phyloP scores from a whole-genome alignment of 176 grass and related monocot species.

The Lolium multiflorum region DNA sequence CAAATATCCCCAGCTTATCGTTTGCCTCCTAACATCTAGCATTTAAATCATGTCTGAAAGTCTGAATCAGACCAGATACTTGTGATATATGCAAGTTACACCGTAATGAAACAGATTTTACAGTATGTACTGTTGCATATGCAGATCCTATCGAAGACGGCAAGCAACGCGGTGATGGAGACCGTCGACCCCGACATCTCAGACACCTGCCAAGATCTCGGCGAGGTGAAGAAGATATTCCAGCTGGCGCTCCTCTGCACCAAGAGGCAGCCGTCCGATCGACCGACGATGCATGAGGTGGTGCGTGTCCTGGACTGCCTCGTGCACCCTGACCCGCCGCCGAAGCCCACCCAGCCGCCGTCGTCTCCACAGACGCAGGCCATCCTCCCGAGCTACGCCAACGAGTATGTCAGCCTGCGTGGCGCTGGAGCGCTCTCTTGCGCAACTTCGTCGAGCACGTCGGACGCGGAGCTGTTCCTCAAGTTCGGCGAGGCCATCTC shows the following conservation, averaged over 20 bases:
- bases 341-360: constrained; percentile 39
- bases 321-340: constrained; percentile 47
- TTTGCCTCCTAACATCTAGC: neutral
- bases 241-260: constrained; percentile 91
- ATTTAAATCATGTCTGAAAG: neutral
- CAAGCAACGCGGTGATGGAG: constrained; percentile 88
- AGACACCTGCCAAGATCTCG: constrained; percentile 76
- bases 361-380: neutral
- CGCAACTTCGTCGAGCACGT: constrained; percentile 64
- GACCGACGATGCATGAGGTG: constrained; percentile 97
- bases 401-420: constrained; percentile 83
- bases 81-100: neutral
- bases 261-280: constrained; percentile 77
- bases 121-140: neutral
- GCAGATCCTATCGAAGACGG: constrained; percentile 88
- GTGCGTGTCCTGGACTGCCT: constrained; percentile 84
- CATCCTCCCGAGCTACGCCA: constrained; percentile 66
- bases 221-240: constrained; percentile 88
- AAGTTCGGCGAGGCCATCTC: constrained; percentile 96
- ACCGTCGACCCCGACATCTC: constrained; percentile 73
- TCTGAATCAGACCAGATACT: neutral
- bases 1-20: neutral
- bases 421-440: constrained; percentile 57
- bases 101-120: neutral
- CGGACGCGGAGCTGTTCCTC: constrained; percentile 89